Evolutionary conservation across 805 yeast genomes (phyloP).

Genomic region (Barnettozyma pratensis): DNA sequence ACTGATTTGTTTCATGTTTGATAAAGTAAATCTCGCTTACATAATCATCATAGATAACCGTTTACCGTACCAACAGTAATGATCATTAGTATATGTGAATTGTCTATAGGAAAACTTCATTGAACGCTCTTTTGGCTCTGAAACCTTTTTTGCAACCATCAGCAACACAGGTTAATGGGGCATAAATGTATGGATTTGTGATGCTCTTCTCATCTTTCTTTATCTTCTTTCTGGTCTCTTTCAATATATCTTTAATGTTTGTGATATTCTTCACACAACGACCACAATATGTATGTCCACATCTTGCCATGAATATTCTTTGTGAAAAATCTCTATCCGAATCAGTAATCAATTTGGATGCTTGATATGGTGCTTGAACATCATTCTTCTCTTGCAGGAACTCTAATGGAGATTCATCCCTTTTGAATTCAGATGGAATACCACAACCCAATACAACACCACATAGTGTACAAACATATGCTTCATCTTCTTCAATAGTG

Average conservation of each 20-base stretch:
- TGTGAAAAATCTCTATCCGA: constrained; percentile 57
- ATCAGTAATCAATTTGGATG: constrained; percentile 41
- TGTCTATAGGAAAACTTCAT: constrained; percentile 43
- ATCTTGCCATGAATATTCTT: constrained; percentile 57
- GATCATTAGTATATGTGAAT: too few relatives aligned
- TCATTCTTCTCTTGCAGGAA: constrained; percentile 28
- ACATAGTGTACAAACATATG: constrained; percentile 60
- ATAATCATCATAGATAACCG: too few relatives aligned
- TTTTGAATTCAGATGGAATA: constrained; percentile 46
- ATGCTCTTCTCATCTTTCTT: constrained; percentile 16
- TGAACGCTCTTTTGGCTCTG: constrained; percentile 44
- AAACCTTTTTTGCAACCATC: constrained; percentile 40
- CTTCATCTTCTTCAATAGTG: constrained; percentile 29
- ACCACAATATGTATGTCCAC: constrained; percentile 89
- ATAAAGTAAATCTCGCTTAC: neutral
- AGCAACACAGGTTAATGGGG: constrained; percentile 59
- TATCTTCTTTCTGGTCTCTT: constrained; percentile 16
- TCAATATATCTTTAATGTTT: constrained; percentile 27
- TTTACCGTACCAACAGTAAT: too few relatives aligned
- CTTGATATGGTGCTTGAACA: constrained; percentile 64
- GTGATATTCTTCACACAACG: constrained; percentile 70
- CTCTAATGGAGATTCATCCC: constrained; percentile 29
- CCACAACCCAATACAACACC: constrained; percentile 73
- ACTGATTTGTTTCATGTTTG: neutral
- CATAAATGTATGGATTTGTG: constrained; percentile 37